These are phyloP conservation scores for Lathyrus oleraceus DNA, from an alignment of 306 rosid species.

Conservation along the genomic window DNA sequence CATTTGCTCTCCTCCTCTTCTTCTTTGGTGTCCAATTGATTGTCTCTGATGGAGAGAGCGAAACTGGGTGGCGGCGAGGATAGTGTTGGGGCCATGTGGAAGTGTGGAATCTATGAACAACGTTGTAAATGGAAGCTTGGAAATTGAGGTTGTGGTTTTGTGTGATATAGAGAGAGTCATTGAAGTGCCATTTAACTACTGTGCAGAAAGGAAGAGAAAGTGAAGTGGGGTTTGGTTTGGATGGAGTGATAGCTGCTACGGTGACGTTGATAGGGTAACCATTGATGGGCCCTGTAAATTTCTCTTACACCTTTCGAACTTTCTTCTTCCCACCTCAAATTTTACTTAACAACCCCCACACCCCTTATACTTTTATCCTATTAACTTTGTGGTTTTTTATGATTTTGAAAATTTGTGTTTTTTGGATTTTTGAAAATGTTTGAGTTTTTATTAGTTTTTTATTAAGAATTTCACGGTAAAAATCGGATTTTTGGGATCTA, in stretches of 20 bases:
- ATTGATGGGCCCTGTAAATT: constrained; percentile 11
- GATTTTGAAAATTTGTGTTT: too few species aligned
- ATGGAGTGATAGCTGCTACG: too few species aligned
- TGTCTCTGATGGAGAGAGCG: constrained; percentile 49
- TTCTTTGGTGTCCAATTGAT: constrained; percentile 44
- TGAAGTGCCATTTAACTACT: constrained; percentile 58
- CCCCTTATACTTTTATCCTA: too few species aligned
- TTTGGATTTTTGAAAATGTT: too few species aligned
- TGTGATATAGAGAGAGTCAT: constrained; percentile 46
- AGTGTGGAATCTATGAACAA: constrained; percentile 21
- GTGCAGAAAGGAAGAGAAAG: neutral
- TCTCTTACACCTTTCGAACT: too few species aligned
- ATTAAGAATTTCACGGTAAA: too few species aligned
- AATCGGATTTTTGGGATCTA: too few species aligned
- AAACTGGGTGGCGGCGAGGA: constrained; percentile 54
- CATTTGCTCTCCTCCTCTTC: constrained; percentile 52
- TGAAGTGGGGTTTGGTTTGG: neutral
- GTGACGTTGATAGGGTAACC: constrained; percentile 10
- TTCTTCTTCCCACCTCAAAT: too few species aligned
- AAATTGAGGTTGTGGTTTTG: constrained; percentile 32
- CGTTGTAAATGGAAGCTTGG: constrained; percentile 26
- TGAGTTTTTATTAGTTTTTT: too few species aligned
- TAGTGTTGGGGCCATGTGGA: constrained; percentile 49
- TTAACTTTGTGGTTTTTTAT: too few species aligned
- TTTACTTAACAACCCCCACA: too few species aligned